These are phyloP conservation scores for Eutrema salsugineum DNA, from an alignment of 441 rosid genomes.

Conservation along the genomic window DNA sequence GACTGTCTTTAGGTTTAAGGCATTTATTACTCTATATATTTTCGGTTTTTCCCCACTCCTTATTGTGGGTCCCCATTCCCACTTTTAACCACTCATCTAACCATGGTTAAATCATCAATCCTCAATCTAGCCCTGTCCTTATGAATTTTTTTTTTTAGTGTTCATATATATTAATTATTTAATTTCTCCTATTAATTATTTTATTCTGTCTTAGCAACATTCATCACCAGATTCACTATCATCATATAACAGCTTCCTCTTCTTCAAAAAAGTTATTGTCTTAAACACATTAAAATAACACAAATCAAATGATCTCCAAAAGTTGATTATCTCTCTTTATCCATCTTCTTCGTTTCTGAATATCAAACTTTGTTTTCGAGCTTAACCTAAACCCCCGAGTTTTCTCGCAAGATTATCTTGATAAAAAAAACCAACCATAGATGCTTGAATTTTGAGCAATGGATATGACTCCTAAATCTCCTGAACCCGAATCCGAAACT, in stretches of 20 bases:
- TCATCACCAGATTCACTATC: slow-evolving; percentile 21
- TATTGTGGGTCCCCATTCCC: slow-evolving; percentile 1
- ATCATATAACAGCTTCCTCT: slow-evolving; percentile 19
- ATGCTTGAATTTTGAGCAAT: slow-evolving; percentile 33
- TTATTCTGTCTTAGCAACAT: slow-evolving; percentile 20
- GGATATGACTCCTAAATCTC: slow-evolving; percentile 38
- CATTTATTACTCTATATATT: slow-evolving; percentile 26
- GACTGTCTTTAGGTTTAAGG: slow-evolving; percentile 27
- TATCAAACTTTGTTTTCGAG: neutral
- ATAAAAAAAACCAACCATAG: neutral
- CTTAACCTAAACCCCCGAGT: slow-evolving; percentile 8
- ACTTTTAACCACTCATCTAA: slow-evolving; percentile 22
- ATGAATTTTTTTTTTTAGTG: neutral
- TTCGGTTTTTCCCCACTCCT: slow-evolving; percentile 18
- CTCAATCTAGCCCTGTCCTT: neutral
- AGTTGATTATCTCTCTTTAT: neutral
- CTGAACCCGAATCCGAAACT: slow-evolving; percentile 47
- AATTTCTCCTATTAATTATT: slow-evolving; percentile 17
- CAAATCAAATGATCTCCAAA: neutral
- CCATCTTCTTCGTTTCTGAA: neutral
- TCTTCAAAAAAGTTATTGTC: slow-evolving; percentile 1
- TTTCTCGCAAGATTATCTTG: neutral
- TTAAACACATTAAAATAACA: neutral
- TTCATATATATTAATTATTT: slow-evolving; percentile 1
- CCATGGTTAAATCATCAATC: slow-evolving; percentile 26